These are phyloP conservation scores for Euphorbia neoarborescens DNA, from an alignment of 441 rosid species.

Conservation along the genomic window DNA sequence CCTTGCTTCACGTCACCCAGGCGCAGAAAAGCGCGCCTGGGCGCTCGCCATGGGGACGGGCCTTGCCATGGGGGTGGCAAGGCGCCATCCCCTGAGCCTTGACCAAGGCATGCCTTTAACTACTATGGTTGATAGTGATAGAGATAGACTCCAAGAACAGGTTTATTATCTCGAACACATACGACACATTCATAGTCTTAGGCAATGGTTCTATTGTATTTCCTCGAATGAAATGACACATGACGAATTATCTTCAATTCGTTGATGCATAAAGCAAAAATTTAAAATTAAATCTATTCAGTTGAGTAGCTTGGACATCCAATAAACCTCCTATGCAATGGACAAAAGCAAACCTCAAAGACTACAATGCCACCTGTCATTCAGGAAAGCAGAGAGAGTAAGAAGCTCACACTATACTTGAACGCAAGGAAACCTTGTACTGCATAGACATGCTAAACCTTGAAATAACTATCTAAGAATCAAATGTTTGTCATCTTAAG, in stretches of 20 bases:
- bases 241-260: background rate
- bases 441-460: background rate
- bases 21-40: no score
- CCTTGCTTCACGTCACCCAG: no score
- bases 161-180: background rate
- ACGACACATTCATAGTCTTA: background rate
- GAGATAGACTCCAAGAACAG: background rate
- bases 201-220: background rate
- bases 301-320: background rate
- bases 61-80: no score
- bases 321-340: background rate
- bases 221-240: background rate
- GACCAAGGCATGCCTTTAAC: no score
- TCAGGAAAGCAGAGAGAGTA: background rate
- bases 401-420: background rate
- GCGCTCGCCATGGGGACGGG: no score
- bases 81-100: no score
- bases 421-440: background rate
- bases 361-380: background rate
- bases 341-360: slow-evolving; percentile 3
- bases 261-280: background rate
- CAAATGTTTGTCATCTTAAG: background rate
- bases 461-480: background rate
- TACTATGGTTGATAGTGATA: no score
- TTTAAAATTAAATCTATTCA: background rate